Base-by-base conservation (phyloP, 345 rosid species). In the Balakata baccata region DNA sequence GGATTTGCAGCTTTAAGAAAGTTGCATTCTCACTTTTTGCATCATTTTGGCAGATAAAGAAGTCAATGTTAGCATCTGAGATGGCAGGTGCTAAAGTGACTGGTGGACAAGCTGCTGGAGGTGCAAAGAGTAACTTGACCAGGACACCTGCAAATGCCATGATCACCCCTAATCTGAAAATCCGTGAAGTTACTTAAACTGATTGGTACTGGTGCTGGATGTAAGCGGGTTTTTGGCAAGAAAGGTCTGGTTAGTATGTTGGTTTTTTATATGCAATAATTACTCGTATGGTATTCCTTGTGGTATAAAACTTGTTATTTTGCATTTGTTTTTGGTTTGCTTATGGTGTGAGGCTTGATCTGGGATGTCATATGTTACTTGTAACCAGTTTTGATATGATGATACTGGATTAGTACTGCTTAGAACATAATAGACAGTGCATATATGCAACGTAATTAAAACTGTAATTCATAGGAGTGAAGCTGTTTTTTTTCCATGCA, bases 21-120 rank as follows among this genome's bases (percentile, higher is more conserved):
- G 13, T 49, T 37, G 13, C 25, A 16, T 25, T 70, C 70, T 70
- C 56, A 20, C 6, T 51, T 43, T 73, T n/a, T 11, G 22, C 49
- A 52, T 73, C 46, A 3, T 14, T 56, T 56, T 64, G 70, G 72
- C 87, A 94, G 98, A 82, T 94, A 81, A 92, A 89, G 87, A 92
- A 81, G 84, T 90, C 98, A 12, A 74, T 72, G 34, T 52, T 70
- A 56, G 86, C 79, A 60, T 80, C 85, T 5, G 97, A 94, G 81
- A 83, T 83, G 53, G 83, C 83, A 74, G 84, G 74, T 80, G 69
- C 85, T 47, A 88, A 82, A 85, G 86, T 54, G 72, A 49, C 77
- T 22, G 78, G 45, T 2, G 94, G 91, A 39, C 96, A 88, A 47
- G 85, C 79, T 69, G 75, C 81, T 45, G 91, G 80, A 74, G 81